Conservation (phyloP, 2,329 filamentous ascomycete species). For the Arthroderma uncinatum region DNA sequence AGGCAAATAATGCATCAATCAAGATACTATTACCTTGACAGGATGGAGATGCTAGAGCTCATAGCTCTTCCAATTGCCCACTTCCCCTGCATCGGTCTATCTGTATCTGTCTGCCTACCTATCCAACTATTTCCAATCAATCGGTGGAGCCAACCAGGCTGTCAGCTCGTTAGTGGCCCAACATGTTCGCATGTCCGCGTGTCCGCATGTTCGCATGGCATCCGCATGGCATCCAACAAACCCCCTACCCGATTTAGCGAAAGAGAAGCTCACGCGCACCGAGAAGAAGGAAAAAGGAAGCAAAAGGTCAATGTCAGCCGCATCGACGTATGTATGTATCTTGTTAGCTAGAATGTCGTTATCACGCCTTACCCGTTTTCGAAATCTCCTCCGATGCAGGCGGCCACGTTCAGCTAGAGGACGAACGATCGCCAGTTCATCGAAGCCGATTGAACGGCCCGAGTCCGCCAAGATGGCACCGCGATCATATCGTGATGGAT, state of each 20-base stretch:
- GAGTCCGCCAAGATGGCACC: not conserved
- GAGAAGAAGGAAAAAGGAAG: not conserved
- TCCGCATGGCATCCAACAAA: not conserved
- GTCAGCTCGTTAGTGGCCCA: not conserved
- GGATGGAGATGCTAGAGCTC: not conserved
- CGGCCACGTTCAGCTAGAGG: not conserved
- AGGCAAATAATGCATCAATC: not conserved
- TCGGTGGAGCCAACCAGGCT: not conserved
- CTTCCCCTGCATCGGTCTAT: not conserved
- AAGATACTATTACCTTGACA: not conserved
- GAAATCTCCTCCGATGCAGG: not conserved
- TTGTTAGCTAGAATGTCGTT: not conserved
- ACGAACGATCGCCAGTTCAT: not conserved
- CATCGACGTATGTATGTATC: not conserved
- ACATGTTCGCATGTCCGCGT: not conserved
- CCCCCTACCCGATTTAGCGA: not conserved
- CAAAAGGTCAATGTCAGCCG: constrained; percentile 2
- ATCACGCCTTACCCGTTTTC: not conserved
- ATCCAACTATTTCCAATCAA: not conserved
- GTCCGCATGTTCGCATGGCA: too few species aligned
- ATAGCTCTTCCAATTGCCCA: not conserved
- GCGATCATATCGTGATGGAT: not conserved
- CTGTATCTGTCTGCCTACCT: not conserved
- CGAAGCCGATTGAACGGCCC: not conserved
- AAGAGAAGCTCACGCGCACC: not conserved